Conservation (phyloP, 192 early-diverging fungal genomes). For the Ramicandelaber brevisporus region DNA sequence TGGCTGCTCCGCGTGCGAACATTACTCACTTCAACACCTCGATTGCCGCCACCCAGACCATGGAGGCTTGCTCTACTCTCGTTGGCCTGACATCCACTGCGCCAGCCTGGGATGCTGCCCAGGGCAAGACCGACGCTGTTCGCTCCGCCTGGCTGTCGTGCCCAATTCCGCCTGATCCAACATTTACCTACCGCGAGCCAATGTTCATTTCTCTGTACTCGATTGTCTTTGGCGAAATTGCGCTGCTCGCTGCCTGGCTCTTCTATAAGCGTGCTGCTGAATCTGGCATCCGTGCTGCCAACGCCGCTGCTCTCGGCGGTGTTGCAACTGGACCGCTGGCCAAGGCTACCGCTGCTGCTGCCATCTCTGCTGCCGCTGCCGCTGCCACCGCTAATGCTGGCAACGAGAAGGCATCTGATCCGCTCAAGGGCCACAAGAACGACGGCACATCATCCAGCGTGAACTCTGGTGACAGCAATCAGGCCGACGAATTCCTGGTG, state of each 20-base stretch:
- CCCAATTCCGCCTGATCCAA: conserved; percentile 15
- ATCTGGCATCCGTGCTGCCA: conserved; percentile 4
- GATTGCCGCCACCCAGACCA: too few species aligned
- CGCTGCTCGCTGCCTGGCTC: conserved; percentile 20
- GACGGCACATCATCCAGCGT: conserved; percentile 1
- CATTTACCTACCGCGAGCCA: conserved; percentile 19
- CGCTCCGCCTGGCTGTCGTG: conserved; percentile 19
- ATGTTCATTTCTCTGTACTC: conserved; percentile 27
- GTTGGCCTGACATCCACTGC: too few species aligned
- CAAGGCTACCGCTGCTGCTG: conserved; percentile 1
- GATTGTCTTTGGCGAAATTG: conserved; percentile 15
- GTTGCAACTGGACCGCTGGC: not conserved
- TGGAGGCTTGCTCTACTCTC: too few species aligned
- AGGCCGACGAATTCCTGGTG: conserved; percentile 19
- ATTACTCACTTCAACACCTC: not conserved
- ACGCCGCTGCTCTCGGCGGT: conserved; percentile 2
- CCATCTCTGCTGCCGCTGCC: conserved; percentile 5
- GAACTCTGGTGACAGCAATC: conserved; percentile 1
- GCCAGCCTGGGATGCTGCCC: too few species aligned
- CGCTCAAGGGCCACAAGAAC: conserved; percentile 1
- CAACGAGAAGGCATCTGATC: conserved; percentile 5
- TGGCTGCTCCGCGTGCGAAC: conserved; percentile 7
- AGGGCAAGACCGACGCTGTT: too few species aligned
- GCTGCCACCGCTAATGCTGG: conserved; percentile 2
- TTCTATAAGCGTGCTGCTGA: conserved; percentile 15